Evolutionary conservation across 78 protist genomes (phyloP), one percentile per base, ranked within the genome.

Genomic region (Creolimax fragrantissima): DNA sequence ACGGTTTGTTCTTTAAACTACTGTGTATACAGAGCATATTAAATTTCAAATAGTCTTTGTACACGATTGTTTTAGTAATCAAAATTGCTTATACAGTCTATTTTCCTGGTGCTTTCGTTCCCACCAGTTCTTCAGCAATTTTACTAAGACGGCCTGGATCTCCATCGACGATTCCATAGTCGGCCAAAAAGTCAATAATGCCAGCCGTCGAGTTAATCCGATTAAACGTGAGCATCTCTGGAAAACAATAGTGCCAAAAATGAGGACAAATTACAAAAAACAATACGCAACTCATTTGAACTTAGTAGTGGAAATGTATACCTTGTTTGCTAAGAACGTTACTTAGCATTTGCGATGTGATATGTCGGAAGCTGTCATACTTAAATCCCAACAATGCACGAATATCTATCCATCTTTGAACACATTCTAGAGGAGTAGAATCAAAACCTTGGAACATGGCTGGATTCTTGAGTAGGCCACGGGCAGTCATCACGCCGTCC

Each of bases 401-500:
- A 32, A 83, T 83, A 24, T 83, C 86, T 17, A 83, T 41, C 86
- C 86, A 83, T 5, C 35, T 24, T 41, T 83, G 86, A 36, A 83
- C 86, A 24, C 86, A 83, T 41, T 83, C 86, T 24, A 83, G 6
- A 32, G 86, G 86, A 6, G 35, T 83, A 41, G 42, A 39, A 5
- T 83, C 86, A 41, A 17, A 83, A 36, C 86, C 86, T 0, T 6
- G 6, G 67, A 93, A 96, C 5, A 95, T 5, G 32, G 96, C 96
- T 2, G 98, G 98, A 83, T 96, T 96, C 2, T 36, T n/a, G 6
- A 96, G 88, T 35, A 96, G 2, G 32, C 97, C 97, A 11, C 96
- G 90, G 11, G 98, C 98, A 0, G 98, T 5, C 98, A 96, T 96
- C 36, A 95, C 95, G 66, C 93, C 94, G 3, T 24, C 91, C 43